These are phyloP conservation scores for Citrullus amarus DNA, from an alignment of 306 rosid species.

Conservation along the genomic window DNA sequence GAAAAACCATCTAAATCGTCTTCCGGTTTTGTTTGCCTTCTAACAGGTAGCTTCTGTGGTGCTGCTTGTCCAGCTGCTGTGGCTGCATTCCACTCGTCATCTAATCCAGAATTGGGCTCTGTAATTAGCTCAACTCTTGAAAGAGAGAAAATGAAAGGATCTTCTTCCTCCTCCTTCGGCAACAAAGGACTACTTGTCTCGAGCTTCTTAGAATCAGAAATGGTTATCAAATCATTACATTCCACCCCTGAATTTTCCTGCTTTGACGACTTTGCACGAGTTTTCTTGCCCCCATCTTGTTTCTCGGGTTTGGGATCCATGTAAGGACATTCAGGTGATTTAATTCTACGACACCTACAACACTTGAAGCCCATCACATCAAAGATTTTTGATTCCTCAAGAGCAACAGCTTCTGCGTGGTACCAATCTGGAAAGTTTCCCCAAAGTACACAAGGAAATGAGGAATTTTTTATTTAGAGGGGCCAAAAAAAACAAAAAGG, in stretches of 20 bases:
- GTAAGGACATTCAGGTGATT: constrained; percentile 80
- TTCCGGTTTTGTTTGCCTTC: constrained; percentile 64
- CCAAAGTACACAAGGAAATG: not conserved
- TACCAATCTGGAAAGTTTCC: constrained; percentile 50
- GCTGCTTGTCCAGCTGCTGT: constrained; percentile 35
- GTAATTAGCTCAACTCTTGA: constrained; percentile 51
- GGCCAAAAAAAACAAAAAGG: not conserved
- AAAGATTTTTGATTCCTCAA: constrained; percentile 61
- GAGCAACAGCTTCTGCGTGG: constrained; percentile 90
- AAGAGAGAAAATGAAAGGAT: constrained; percentile 65
- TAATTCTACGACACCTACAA: constrained; percentile 90
- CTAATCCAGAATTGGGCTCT: constrained; percentile 35
- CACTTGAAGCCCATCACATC: constrained; percentile 77
- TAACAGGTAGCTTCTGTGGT: constrained; percentile 66
- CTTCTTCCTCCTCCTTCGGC: constrained; percentile 41
- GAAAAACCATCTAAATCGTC: constrained; percentile 45
- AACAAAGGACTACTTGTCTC: constrained; percentile 48
- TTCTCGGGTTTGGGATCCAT: constrained; percentile 24
- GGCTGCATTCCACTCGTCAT: constrained; percentile 42
- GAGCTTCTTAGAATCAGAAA: constrained; percentile 28
- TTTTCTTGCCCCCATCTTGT: constrained; percentile 31
- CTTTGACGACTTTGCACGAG: constrained; percentile 26
- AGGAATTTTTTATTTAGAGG: not conserved
- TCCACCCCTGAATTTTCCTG: constrained; percentile 39
- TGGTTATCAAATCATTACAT: constrained; percentile 34